Percentiles rank a stretch among this genome's conserved stretches.
Evolutionary conservation across 352 stramenopile genomes (phyloP).

Genomic region (Phytophthora tubulina): DNA sequence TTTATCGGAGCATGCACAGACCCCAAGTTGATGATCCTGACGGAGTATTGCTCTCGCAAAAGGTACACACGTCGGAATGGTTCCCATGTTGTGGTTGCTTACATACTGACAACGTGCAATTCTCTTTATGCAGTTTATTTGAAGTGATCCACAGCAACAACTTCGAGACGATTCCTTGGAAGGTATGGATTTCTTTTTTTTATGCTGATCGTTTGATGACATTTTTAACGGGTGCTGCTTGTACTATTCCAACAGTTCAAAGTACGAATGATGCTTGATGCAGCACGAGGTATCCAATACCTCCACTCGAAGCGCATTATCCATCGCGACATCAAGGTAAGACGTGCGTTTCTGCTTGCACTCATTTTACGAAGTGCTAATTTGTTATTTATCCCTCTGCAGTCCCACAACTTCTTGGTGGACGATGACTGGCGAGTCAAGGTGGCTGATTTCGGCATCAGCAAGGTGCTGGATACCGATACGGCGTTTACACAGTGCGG

Average conservation of each 20-base stretch:
- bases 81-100: neutral
- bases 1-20: constrained; percentile 92
- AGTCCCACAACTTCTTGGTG: constrained; percentile 93
- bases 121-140: constrained; percentile 66
- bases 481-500: constrained; percentile 89
- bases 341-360: neutral
- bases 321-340: constrained; percentile 91
- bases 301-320: constrained; percentile 90
- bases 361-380: constrained; percentile 5
- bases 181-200: constrained; percentile 51
- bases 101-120: neutral
- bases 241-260: constrained; percentile 71
- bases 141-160: constrained; percentile 92
- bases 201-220: neutral
- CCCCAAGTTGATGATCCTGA: constrained; percentile 91
- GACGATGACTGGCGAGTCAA: constrained; percentile 92
- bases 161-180: constrained; percentile 91
- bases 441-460: constrained; percentile 91
- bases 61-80: constrained; percentile 50
- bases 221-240: constrained; percentile 11
- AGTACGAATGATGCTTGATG: constrained; percentile 92
- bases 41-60: constrained; percentile 90
- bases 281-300: constrained; percentile 89
- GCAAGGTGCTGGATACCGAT: constrained; percentile 88
- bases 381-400: neutral